Percentiles rank a stretch among this genome's conserved stretches.
These are phyloP conservation scores for Pseudopediastrum boryanum DNA, from an alignment of 139 green algal species.

Conservation along the genomic window DNA sequence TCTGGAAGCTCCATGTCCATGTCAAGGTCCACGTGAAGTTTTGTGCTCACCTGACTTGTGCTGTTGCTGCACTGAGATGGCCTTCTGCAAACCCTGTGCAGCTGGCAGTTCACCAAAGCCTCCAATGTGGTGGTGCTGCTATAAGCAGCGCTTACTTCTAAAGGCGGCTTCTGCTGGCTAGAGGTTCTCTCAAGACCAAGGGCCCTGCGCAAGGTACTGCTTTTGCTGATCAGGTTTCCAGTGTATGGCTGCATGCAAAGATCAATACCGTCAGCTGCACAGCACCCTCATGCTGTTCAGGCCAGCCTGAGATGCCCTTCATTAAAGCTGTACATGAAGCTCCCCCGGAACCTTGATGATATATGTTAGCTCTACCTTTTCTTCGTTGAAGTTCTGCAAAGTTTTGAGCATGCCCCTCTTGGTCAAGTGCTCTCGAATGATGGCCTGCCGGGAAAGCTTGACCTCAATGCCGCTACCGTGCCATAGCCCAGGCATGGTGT, in stretches of 20 bases:
- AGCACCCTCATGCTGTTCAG: not conserved
- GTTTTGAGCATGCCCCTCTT: constrained; percentile 8
- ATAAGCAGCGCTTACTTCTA: not conserved
- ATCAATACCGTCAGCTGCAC: not conserved
- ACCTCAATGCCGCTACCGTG: no score
- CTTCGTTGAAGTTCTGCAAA: not conserved
- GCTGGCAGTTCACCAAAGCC: not conserved
- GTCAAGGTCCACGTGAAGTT: not conserved
- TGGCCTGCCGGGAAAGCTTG: not conserved
- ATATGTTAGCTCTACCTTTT: no score
- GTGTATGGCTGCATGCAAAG: not conserved
- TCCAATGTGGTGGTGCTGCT: constrained; percentile 5
- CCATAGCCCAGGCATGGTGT: no score
- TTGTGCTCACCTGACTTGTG: not conserved
- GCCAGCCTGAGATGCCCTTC: no score
- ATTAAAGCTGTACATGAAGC: no score
- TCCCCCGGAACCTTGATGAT: no score
- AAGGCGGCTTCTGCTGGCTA: not conserved
- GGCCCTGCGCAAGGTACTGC: not conserved
- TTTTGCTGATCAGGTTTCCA: constrained; percentile 6
- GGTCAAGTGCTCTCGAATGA: constrained; percentile 15
- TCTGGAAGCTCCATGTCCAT: no score
- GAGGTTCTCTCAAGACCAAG: not conserved
- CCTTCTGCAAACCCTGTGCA: not conserved
- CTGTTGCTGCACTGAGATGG: not conserved